A percentile compares a stretch with the other conserved stretches of the same genome.
Evolutionary conservation across 805 yeast species (phyloP).

Genomic region (Nakazawaea wickerhamii): DNA sequence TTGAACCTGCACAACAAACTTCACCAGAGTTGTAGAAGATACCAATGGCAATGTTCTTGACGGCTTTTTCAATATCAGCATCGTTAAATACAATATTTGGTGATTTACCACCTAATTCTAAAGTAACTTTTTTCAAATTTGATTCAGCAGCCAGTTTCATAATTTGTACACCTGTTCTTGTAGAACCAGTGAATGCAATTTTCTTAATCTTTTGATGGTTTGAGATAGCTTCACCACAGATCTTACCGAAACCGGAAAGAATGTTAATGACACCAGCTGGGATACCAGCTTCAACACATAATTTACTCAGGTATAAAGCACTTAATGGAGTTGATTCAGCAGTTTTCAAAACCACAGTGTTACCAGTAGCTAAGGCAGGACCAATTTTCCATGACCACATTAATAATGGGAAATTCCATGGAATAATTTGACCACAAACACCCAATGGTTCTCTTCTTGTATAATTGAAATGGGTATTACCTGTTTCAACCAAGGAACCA

Average conservation of each 20-base stretch:
- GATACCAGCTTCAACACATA: slow-evolving; percentile 52
- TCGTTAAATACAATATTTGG: slow-evolving; percentile 87
- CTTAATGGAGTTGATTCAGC: slow-evolving; percentile 65
- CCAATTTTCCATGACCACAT: slow-evolving; percentile 67
- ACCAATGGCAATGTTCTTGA: slow-evolving; percentile 70
- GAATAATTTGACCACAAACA: slow-evolving; percentile 66
- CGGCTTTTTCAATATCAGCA: slow-evolving; percentile 73
- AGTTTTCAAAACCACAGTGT: slow-evolving; percentile 56
- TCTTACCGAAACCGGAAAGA: slow-evolving; percentile 57
- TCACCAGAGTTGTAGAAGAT: slow-evolving; percentile 94
- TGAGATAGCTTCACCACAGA: slow-evolving; percentile 55
- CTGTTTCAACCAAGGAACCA: slow-evolving; percentile 45
- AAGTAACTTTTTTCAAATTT: slow-evolving; percentile 82
- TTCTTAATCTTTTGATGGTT: slow-evolving; percentile 54
- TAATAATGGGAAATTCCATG: slow-evolving; percentile 69
- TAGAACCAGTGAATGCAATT: slow-evolving; percentile 66
- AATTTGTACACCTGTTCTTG: slow-evolving; percentile 70
- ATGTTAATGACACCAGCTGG: slow-evolving; percentile 63
- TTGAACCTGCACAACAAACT: slow-evolving; percentile 92
- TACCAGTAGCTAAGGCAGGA: slow-evolving; percentile 65
- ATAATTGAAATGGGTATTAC: slow-evolving; percentile 42
- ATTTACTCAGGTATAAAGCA: slow-evolving; percentile 50
- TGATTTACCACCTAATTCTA: slow-evolving; percentile 96
- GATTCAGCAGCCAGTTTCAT: slow-evolving; percentile 77
- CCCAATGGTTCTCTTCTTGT: slow-evolving; percentile 63